Conservation (phyloP, 2,329 filamentous ascomycete species). For the Niveomyces coronatus region DNA sequence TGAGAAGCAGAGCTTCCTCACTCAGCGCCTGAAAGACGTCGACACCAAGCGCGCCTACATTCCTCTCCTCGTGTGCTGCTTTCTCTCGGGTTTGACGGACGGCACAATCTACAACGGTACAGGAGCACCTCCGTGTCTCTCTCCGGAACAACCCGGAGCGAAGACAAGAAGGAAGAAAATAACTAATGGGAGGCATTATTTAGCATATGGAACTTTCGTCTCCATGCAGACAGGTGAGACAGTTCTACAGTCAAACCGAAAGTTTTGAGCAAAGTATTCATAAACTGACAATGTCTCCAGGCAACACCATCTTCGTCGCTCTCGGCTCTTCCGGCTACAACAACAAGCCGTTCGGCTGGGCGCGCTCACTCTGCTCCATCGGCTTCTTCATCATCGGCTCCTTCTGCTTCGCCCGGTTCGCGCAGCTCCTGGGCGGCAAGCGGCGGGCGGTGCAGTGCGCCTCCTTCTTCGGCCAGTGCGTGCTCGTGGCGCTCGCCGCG, state of each 20-base stretch:
- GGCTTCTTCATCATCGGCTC: conserved; percentile 43
- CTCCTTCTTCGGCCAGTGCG: conserved; percentile 42
- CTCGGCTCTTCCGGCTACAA: conserved; percentile 43
- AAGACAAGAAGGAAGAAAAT: no score
- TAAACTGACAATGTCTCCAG: no score
- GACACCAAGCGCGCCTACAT: conserved; percentile 19
- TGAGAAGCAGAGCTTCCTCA: conserved; percentile 8
- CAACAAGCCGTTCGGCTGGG: conserved; percentile 40
- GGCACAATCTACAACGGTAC: conserved; percentile 27
- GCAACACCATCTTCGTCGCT: conserved; percentile 54
- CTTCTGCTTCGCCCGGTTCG: conserved; percentile 28
- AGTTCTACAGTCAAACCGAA: not conserved
- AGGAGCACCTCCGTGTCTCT: not conserved
- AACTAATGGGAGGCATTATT: no score
- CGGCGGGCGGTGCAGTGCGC: conserved; percentile 31
- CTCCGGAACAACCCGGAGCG: no score
- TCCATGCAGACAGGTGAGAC: conserved; percentile 28
- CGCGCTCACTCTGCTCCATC: conserved; percentile 39
- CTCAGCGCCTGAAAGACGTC: conserved; percentile 11
- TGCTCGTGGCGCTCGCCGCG: conserved; percentile 42
- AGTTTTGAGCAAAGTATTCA: no score
- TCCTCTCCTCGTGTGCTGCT: conserved; percentile 29
- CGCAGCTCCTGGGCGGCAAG: conserved; percentile 23
- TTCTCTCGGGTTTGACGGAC: conserved; percentile 30
- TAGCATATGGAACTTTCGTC: conserved; percentile 26